phyloP scores from a whole-genome alignment of 257 asterid species.

The Solanum peruvianum region DNA sequence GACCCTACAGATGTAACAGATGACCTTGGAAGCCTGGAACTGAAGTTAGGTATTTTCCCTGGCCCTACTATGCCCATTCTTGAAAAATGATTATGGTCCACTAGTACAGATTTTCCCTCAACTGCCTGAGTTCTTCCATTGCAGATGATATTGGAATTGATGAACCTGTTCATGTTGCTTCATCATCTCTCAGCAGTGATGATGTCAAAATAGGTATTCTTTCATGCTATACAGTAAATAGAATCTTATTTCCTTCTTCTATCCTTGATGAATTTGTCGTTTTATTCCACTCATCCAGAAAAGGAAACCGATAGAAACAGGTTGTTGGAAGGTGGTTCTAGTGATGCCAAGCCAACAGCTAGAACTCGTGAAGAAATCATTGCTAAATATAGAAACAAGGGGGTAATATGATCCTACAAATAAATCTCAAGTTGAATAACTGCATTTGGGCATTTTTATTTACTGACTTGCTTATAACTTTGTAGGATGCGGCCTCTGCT shows the following conservation, averaged over 20 bases:
- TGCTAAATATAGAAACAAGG: conserved; percentile 73
- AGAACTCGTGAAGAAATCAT: conserved; percentile 90
- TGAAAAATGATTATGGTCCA: neutral
- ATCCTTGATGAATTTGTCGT: neutral
- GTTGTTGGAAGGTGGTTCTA: conserved; percentile 64
- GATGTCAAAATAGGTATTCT: conserved; percentile 33
- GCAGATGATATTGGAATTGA: conserved; percentile 72
- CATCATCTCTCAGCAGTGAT: conserved; percentile 26
- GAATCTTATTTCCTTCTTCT: neutral
- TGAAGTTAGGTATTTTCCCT: conserved; percentile 49
- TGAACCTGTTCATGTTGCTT: conserved; percentile 38
- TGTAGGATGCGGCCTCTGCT: conserved; percentile 69
- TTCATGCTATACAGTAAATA: neutral
- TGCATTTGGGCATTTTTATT: conserved; percentile 4
- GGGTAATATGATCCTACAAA: conserved; percentile 31
- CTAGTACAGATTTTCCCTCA: neutral
- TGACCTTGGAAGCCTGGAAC: conserved; percentile 36
- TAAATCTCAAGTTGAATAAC: conserved; percentile 1
- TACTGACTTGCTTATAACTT: conserved; percentile 7
- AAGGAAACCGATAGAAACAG: conserved; percentile 49
- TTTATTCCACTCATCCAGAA: conserved; percentile 19
- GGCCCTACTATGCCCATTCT: neutral
- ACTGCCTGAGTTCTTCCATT: neutral
- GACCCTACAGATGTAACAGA: conserved; percentile 14
- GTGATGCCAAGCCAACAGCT: conserved; percentile 46